Evolutionary conservation across 2,329 filamentous ascomycete species (phyloP).

Genomic region (Pseudopyrenochaeta lycopersici): DNA sequence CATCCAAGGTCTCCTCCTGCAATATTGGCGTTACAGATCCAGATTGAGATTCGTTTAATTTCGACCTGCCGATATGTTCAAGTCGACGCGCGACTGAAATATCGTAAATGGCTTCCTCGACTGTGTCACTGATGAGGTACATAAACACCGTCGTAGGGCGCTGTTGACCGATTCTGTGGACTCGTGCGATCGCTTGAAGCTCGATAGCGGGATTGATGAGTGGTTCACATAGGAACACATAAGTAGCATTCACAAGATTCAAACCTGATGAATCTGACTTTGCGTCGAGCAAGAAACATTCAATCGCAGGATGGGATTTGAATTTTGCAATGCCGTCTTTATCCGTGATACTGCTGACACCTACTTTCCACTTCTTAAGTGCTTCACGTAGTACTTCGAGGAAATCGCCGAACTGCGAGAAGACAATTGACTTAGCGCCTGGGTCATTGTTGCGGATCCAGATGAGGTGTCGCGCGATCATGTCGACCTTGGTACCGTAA

Average conservation of each 20-base stretch:
- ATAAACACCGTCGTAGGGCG: constrained; percentile 93
- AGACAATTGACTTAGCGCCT: constrained; percentile 90
- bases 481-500: constrained; percentile 92
- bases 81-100: constrained; percentile 82
- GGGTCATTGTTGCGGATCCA: constrained; percentile 87
- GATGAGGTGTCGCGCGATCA: constrained; percentile 72
- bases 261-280: constrained; percentile 88
- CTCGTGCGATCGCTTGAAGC: constrained; percentile 91
- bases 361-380: constrained; percentile 76
- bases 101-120: constrained; percentile 91
- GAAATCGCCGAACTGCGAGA: constrained; percentile 89
- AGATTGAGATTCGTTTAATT: constrained; percentile 13
- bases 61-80: constrained; percentile 71
- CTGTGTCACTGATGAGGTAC: constrained; percentile 88
- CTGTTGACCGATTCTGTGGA: constrained; percentile 92
- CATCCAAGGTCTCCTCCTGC: constrained; percentile 73
- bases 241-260: constrained; percentile 90
- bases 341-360: constrained; percentile 74
- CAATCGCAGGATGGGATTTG: constrained; percentile 74
- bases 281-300: constrained; percentile 90
- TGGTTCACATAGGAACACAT: constrained; percentile 94
- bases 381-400: constrained; percentile 76
- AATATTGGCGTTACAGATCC: constrained; percentile 46
- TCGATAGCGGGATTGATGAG: constrained; percentile 93
- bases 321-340: constrained; percentile 77